Conservation (phyloP, 176 grass and related monocot species). For the Musa troglodytarum region DNA sequence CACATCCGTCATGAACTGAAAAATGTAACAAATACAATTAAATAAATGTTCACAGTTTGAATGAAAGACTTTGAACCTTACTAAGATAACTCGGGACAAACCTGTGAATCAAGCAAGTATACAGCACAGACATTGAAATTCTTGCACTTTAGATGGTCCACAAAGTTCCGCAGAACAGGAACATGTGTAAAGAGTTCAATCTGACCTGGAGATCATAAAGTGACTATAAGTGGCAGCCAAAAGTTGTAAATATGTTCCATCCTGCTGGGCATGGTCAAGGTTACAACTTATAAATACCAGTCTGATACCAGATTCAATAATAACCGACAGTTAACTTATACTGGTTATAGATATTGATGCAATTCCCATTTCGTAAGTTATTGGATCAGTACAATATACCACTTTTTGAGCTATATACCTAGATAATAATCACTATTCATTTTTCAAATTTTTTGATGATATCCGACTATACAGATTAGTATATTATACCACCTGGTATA, state of each 20-base stretch:
- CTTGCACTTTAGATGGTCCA: conserved; percentile 71
- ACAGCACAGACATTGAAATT: conserved; percentile 85
- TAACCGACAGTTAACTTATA: too few species aligned
- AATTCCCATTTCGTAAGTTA: too few species aligned
- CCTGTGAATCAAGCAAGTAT: conserved; percentile 97
- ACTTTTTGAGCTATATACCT: too few species aligned
- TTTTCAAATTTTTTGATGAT: too few species aligned
- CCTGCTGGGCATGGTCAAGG: neutral
- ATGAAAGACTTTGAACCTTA: neutral
- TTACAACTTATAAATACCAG: too few species aligned
- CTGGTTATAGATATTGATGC: too few species aligned
- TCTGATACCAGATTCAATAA: too few species aligned
- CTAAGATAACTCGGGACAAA: conserved; percentile 11
- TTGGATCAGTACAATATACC: too few species aligned
- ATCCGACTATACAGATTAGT: too few species aligned
- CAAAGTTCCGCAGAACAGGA: conserved; percentile 81
- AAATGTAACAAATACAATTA: conserved; percentile 22
- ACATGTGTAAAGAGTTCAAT: conserved; percentile 98
- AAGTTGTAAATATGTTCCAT: neutral
- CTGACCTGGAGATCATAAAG: conserved; percentile 58
- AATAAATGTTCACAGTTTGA: neutral
- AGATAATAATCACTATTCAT: too few species aligned
- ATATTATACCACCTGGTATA: too few species aligned
- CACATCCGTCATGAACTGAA: conserved; percentile 87
- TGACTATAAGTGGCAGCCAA: neutral